phyloP scores from a whole-genome alignment of 257 asterid species.

The Solanum paucissectum region DNA sequence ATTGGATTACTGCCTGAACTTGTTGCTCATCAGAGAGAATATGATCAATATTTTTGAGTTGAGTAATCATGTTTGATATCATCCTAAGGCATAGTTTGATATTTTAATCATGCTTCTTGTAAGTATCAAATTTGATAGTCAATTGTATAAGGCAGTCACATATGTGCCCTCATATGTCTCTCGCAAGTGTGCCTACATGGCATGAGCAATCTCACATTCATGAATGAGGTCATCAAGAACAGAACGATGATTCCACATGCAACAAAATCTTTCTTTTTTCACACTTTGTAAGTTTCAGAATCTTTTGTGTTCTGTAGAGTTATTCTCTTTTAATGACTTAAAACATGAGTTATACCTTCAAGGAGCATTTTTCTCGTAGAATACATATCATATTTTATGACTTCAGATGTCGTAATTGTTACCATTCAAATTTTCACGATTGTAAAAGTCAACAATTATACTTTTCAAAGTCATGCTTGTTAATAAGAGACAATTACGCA shows the following conservation, averaged over 20 bases:
- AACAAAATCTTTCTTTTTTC: background rate
- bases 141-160: too few species aligned
- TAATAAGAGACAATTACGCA: background rate
- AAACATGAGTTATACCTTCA: background rate
- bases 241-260: too few species aligned
- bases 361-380: background rate
- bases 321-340: background rate
- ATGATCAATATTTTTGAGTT: too few species aligned
- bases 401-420: too few species aligned
- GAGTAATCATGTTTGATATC: too few species aligned
- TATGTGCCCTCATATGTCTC: background rate
- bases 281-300: background rate
- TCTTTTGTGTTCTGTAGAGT: background rate
- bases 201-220: background rate
- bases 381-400: background rate
- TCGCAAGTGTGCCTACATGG: background rate
- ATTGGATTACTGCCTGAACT: too few species aligned
- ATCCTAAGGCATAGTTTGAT: too few species aligned
- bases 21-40: too few species aligned
- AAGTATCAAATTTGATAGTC: too few species aligned
- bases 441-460: background rate
- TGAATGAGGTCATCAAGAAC: background rate
- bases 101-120: too few species aligned
- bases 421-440: too few species aligned
- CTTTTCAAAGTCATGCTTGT: background rate